Evolutionary conservation across 164 flowering plant genomes (phyloP).

Genomic region (Kalanchoe fedtschenkoi): DNA sequence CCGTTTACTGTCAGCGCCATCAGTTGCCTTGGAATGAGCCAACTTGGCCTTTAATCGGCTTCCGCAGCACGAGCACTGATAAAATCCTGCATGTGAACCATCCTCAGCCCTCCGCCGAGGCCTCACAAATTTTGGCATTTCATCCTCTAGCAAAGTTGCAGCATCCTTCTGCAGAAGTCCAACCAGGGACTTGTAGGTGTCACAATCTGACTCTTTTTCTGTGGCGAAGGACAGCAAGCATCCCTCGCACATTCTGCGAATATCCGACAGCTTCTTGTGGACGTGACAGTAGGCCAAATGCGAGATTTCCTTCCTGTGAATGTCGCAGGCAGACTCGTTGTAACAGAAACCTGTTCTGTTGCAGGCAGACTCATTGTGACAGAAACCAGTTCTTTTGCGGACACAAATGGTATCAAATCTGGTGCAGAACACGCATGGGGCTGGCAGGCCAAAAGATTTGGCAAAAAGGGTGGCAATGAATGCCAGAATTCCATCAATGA

Average conservation of each 20-base stretch:
- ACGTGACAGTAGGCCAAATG: conserved; percentile 61
- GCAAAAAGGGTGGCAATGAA: conserved; percentile 54
- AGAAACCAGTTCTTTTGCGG: conserved; percentile 26
- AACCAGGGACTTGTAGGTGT: conserved; percentile 43
- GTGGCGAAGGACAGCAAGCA: conserved; percentile 76
- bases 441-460: conserved; percentile 42
- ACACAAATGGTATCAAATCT: conserved; percentile 54
- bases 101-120: background rate
- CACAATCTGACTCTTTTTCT: conserved; percentile 42
- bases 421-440: conserved; percentile 79
- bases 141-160: conserved; percentile 47
- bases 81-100: conserved; percentile 8
- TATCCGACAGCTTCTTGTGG: conserved; percentile 61
- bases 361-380: conserved; percentile 64
- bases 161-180: conserved; percentile 48
- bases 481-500: conserved; percentile 59
- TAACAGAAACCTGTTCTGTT: conserved; percentile 40
- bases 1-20: background rate
- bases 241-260: conserved; percentile 58
- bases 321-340: conserved; percentile 60
- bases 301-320: conserved; percentile 64
- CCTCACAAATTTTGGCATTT: conserved; percentile 21
- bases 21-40: conserved; percentile 7
- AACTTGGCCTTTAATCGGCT: conserved; percentile 22
- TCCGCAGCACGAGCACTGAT: conserved; percentile 67